Base-by-base conservation (phyloP, 495 filamentous ascomycete genomes). In the Podospora conica region DNA sequence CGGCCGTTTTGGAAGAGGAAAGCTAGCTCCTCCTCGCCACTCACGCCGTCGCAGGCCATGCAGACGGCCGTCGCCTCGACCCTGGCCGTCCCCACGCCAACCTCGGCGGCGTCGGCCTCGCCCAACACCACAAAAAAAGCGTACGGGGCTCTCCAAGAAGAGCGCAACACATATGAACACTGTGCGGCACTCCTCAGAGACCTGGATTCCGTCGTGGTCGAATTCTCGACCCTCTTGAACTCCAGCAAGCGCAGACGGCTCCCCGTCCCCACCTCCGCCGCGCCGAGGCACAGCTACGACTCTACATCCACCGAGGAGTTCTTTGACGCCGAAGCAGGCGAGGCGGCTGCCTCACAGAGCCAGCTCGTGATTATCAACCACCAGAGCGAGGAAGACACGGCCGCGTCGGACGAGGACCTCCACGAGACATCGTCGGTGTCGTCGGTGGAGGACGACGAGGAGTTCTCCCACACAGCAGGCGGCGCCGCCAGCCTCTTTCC, bases 1-100 rank as follows among this genome's bases (percentile, higher is more conserved):
- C 73, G 85, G 55, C 79, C 88, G 1, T 97, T 98, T 70, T 98
- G 95, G 95, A 96, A 93, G 74, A 89, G 95, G 63, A 97, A 95
- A 77, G 77, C 86, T 9, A 95, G 80, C 68, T 67, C 75, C 33
- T 54, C 68, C 24, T 77, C 72, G 65, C 76, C 73, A 4, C 68
- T 75, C 31, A 73, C 78, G 25, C 75, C 83, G 40, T n/a, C 40
- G 63, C 74, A 79, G 62, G 63, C 84, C 48, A 73, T 82, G 68
- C 68, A 82, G 57, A 76, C 82, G 59, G 75, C 80, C 20, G 75
- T 80, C 4, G 79, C 81, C 22, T 79, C 87, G 5, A 85, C 90
- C 58, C 76, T 91, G 40, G 80, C 85, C 18, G 84, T 88, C 3
- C 88, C 88, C 0, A 69, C 84, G 9, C 83, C 80, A 3, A 75